phyloP scores from a whole-genome alignment of 495 filamentous ascomycete genomes.

The Sphaerosporella brunnea region DNA sequence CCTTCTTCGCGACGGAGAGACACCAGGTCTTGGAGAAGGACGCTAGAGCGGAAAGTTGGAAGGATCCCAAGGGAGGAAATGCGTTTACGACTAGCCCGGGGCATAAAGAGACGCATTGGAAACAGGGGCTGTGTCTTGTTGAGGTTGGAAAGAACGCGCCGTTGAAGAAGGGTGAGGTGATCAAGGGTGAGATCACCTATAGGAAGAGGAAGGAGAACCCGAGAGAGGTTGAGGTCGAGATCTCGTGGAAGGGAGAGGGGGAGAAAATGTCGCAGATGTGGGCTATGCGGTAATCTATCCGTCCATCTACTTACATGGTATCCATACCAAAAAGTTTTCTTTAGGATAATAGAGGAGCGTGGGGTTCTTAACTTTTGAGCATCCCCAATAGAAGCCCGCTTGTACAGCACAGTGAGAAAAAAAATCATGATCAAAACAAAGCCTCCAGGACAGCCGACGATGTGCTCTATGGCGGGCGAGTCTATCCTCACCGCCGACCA shows the following conservation, averaged over 20 bases:
- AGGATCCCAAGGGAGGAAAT: constrained; percentile 22
- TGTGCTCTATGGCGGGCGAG: no score
- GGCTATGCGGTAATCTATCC: constrained; percentile 23
- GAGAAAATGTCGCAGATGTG: constrained; percentile 20
- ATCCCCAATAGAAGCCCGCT: no score
- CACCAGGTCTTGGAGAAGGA: constrained; percentile 43
- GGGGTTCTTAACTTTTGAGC: no score
- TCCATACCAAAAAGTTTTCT: no score
- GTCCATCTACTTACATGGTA: no score
- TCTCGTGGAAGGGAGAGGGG: constrained; percentile 20
- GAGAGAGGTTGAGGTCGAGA: constrained; percentile 25
- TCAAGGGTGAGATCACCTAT: constrained; percentile 27
- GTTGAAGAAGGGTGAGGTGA: constrained; percentile 15
- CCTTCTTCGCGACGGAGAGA: constrained; percentile 90
- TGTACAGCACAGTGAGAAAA: no score
- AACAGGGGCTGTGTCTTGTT: constrained; percentile 28
- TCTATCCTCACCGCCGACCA: no score
- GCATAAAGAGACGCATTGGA: constrained; percentile 30
- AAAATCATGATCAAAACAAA: no score
- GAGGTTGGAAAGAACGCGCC: constrained; percentile 20
- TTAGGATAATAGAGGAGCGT: no score
- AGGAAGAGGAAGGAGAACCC: constrained; percentile 23
- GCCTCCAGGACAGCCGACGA: no score
- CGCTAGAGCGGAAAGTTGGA: constrained; percentile 27
- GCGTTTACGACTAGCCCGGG: constrained; percentile 31